Base-by-base conservation (phyloP, 768 basidiomycete species). In the Filobasidium floriforme region DNA sequence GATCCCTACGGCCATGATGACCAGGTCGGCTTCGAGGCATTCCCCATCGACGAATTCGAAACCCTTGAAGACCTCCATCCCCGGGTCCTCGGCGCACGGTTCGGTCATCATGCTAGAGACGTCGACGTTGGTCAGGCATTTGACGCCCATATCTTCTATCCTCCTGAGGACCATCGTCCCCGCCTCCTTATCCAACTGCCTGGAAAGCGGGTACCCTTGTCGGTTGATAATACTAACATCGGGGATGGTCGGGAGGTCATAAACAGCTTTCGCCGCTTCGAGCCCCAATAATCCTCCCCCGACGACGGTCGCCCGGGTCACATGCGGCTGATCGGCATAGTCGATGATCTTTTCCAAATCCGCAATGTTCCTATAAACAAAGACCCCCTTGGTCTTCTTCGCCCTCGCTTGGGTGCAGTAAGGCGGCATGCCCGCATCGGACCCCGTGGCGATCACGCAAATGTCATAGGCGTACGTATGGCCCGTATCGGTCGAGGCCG, bases 281-380 rank as follows among this genome's bases (percentile, higher is more conserved):
- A 89, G 79, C 12, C 87, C 88, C 19, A 88, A 82, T 12, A 89
- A 75, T 10, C 87, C 88, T 10, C 88, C 88, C 22, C 88, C 88
- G 15, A 89, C 81, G 1, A 88, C 83, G 1, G 82, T 81, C 0
- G 83, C 86, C 57, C 66, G 71, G 2, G 78, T 82, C 9, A 85
- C 80, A 1, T 77, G 74, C 10, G 80, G 79, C 55, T 76, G 70
- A 54, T 84, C 80, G 3, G 85, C 81, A 71, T 86, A 88, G n/a
- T 77, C 71, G 59, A 88, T 82, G 66, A 89, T 86, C 6, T 76
- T 80, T 64, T 88, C 83, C 49, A 89, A 79, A 72, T 89, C 88
- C 24, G 85, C 77, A 54, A 89, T 84, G 67, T 84, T 88, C 40
- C 88, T 84, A 72, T 89, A 89, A 0, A 87, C 86, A 66, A 88